A percentile compares a stretch with the other conserved stretches of the same genome.
phyloP scores from a whole-genome alignment of 2,329 filamentous ascomycete species.

The Fusarium armeniacum region DNA sequence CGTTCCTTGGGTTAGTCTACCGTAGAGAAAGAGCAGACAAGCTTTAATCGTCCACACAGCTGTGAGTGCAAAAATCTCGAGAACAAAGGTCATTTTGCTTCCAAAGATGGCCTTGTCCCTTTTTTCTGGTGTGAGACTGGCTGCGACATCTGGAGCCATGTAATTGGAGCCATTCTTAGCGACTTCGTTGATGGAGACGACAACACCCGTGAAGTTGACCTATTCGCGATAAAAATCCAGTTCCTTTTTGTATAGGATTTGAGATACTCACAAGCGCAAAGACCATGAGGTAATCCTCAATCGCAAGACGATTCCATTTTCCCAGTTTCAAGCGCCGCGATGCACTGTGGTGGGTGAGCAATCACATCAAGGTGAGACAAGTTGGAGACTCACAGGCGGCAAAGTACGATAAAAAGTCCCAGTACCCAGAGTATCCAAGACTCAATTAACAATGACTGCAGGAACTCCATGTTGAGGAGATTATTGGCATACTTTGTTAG shows the following conservation, averaged over 20 bases:
- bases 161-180: conserved; percentile 62
- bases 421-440: conserved; percentile 52
- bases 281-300: conserved; percentile 71
- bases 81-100: conserved; percentile 67
- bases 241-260: no score
- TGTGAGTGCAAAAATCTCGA: conserved; percentile 66
- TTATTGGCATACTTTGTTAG: not conserved
- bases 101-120: conserved; percentile 61
- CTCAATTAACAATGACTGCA: conserved; percentile 47
- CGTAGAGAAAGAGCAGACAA: conserved; percentile 67
- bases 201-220: conserved; percentile 58
- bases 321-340: conserved; percentile 58
- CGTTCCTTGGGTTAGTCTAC: conserved; percentile 61
- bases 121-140: conserved; percentile 61
- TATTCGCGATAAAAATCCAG: conserved; percentile 20
- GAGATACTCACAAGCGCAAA: conserved; percentile 59
- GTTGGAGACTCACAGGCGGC: conserved; percentile 42
- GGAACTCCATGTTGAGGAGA: conserved; percentile 46
- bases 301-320: conserved; percentile 62
- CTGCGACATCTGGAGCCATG: conserved; percentile 54
- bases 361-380: not conserved
- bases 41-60: conserved; percentile 67
- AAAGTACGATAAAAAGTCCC: conserved; percentile 47
- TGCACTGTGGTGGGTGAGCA: conserved; percentile 22
- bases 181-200: conserved; percentile 60